These are phyloP conservation scores for Macrophomina phaseolina DNA, from an alignment of 2,329 filamentous ascomycete species.

Conservation along the genomic window DNA sequence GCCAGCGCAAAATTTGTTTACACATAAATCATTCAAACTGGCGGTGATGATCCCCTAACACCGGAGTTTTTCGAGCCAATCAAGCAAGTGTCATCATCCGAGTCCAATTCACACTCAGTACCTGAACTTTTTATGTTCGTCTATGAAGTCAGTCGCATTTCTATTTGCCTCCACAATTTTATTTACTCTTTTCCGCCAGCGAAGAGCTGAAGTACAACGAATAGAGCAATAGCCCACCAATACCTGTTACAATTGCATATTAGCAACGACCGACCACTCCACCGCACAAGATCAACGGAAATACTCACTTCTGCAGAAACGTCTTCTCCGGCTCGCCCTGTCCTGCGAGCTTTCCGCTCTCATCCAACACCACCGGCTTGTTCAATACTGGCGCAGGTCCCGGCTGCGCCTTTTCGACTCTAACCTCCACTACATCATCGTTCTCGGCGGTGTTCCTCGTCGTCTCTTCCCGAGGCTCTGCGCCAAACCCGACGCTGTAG, in stretches of 20 bases:
- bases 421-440: constrained; percentile 49
- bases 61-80: too few relatives aligned
- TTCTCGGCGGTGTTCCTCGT: neutral
- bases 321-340: constrained; percentile 54
- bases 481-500: constrained; percentile 53
- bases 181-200: constrained; percentile 43
- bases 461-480: constrained; percentile 36
- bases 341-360: constrained; percentile 57
- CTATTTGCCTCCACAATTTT: neutral
- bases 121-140: neutral
- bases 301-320: constrained; percentile 58
- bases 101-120: too few relatives aligned
- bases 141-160: neutral
- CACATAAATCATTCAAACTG: too few relatives aligned
- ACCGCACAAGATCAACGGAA: neutral
- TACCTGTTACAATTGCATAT: constrained; percentile 44
- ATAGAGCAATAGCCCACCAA: constrained; percentile 57
- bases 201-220: constrained; percentile 54
- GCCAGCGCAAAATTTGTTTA: too few relatives aligned
- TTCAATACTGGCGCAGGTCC: constrained; percentile 54
- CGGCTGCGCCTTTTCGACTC: constrained; percentile 45
- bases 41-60: too few relatives aligned
- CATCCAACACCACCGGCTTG: constrained; percentile 62
- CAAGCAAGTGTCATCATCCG: too few relatives aligned
- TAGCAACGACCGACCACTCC: neutral